Evolutionary conservation across 805 yeast species (phyloP).

Genomic region (Blastobotrys muscicola): DNA sequence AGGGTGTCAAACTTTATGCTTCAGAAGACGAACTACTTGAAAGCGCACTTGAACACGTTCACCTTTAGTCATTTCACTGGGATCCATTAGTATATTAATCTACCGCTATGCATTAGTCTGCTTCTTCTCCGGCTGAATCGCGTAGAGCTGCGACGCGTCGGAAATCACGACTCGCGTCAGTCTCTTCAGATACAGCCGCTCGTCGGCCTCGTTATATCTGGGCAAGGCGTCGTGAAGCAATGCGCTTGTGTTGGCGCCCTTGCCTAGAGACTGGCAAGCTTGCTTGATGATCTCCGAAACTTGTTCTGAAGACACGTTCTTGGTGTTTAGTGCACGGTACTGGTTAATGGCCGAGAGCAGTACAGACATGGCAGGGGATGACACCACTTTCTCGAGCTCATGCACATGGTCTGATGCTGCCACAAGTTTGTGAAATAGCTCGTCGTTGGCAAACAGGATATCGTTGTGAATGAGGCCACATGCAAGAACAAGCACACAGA

Average conservation of each 20-base stretch:
- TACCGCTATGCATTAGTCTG: too few species aligned
- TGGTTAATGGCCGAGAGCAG: conserved; percentile 17
- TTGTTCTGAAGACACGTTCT: conserved; percentile 18
- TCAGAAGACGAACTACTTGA: too few species aligned
- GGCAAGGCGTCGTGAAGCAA: conserved; percentile 13
- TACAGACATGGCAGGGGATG: conserved; percentile 14
- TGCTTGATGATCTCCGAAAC: conserved; percentile 21
- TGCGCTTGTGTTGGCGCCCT: not conserved
- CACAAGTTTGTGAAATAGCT: conserved; percentile 25
- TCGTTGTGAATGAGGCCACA: conserved; percentile 25
- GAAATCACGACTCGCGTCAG: conserved; percentile 13
- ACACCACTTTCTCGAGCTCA: conserved; percentile 15
- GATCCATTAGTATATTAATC: too few species aligned
- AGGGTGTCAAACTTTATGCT: too few species aligned
- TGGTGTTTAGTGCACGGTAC: conserved; percentile 8
- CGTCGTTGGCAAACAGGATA: conserved; percentile 24
- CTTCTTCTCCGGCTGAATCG: not conserved
- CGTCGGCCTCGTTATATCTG: conserved; percentile 17
- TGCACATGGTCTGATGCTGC: conserved; percentile 19
- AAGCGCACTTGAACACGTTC: too few species aligned
- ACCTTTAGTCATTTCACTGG: too few species aligned
- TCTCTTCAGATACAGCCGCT: conserved; percentile 18
- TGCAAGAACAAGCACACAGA: conserved; percentile 19
- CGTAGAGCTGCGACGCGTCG: conserved; percentile 15
- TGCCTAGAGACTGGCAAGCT: conserved; percentile 19